Evolutionary conservation across 257 asterid species (phyloP).

Genomic region (Eucommia ulmoides): DNA sequence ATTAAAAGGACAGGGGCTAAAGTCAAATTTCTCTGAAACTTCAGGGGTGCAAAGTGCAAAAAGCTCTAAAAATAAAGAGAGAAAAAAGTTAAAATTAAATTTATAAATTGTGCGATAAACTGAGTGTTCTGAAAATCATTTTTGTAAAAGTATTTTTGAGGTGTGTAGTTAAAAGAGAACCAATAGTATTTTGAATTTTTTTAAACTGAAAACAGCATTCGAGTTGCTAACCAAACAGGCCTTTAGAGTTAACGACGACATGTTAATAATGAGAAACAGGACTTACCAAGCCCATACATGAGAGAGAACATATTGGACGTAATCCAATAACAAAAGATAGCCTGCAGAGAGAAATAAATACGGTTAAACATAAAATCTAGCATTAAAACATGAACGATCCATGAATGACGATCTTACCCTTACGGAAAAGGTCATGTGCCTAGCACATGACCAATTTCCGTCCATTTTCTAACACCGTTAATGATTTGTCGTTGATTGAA

Average conservation of each 20-base stretch:
- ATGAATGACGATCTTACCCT: too few species aligned
- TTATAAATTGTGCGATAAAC: not conserved
- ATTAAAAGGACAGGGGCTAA: too few species aligned
- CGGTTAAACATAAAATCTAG: not conserved
- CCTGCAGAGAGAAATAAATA: constrained; percentile 33
- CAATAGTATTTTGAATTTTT: not conserved
- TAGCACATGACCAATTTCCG: too few species aligned
- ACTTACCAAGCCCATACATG: constrained; percentile 65
- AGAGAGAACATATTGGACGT: constrained; percentile 82
- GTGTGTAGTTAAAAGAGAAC: too few species aligned
- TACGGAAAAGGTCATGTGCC: too few species aligned
- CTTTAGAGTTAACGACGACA: not conserved
- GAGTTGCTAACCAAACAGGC: not conserved
- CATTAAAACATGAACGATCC: not conserved
- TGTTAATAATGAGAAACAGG: not conserved
- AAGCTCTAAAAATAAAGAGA: too few species aligned
- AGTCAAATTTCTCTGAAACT: too few species aligned
- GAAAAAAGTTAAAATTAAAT: not conserved
- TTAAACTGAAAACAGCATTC: not conserved
- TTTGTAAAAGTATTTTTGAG: not conserved
- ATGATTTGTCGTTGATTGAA: not conserved
- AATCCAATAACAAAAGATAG: constrained; percentile 86
- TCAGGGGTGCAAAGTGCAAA: too few species aligned
- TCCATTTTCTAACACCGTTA: not conserved
- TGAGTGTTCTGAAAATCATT: not conserved